phyloP scores from a whole-genome alignment of 108 stramenopile species.

The Fragilaria crotonensis region DNA sequence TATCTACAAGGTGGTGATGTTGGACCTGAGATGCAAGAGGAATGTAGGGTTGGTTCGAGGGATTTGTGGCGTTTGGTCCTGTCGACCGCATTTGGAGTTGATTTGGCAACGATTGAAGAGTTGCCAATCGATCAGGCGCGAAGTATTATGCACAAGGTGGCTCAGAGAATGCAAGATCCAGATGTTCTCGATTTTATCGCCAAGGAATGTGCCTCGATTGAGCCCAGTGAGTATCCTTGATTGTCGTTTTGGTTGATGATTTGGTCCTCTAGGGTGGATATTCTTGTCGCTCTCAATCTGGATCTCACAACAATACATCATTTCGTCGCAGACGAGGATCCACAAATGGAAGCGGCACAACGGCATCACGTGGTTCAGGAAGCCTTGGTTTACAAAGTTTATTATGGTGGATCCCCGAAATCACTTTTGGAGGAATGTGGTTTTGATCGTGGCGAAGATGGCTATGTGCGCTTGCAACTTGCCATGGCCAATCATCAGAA shows the following conservation, averaged over 20 bases:
- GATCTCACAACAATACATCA: background rate
- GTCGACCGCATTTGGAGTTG: conserved; percentile 49
- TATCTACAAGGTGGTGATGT: conserved; percentile 21
- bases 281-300: background rate
- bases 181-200: conserved; percentile 53
- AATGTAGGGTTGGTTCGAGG: conserved; percentile 36
- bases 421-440: conserved; percentile 66
- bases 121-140: conserved; percentile 73
- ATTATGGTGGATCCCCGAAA: conserved; percentile 47
- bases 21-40: conserved; percentile 42
- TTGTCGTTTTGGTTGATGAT: background rate
- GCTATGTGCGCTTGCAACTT: conserved; percentile 78
- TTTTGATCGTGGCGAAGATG: conserved; percentile 62
- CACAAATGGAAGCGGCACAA: conserved; percentile 49
- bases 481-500: conserved; percentile 78
- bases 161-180: conserved; percentile 57
- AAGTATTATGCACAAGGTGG: conserved; percentile 75
- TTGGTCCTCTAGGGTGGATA: background rate
- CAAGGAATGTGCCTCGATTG: conserved; percentile 24
- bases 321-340: conserved; percentile 16
- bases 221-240: conserved; percentile 10
- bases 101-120: conserved; percentile 32
- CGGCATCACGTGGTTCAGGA: conserved; percentile 77
- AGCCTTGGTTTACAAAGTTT: conserved; percentile 68
- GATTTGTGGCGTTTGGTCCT: conserved; percentile 71